Evolutionary conservation across 1,284 basidiomycete species (phyloP).

Genomic region (Cutaneotrichosporon dermatis): DNA sequence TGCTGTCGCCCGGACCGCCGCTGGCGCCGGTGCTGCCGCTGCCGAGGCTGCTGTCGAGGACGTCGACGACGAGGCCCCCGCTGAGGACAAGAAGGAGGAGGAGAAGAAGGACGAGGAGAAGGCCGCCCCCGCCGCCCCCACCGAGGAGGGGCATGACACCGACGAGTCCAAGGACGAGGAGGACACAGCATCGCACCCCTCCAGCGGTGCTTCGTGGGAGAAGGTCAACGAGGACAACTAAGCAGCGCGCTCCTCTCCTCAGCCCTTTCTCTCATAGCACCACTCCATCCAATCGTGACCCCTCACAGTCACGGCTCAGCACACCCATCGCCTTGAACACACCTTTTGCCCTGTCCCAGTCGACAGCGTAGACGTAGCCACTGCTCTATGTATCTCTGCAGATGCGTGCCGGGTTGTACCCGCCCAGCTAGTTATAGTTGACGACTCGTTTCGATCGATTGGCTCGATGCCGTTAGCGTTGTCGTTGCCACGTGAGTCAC

Average conservation of each 20-base stretch:
- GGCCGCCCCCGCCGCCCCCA: background rate
- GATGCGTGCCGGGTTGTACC: background rate
- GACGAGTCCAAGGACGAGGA: constrained; percentile 4
- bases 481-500: too few species aligned
- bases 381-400: constrained; percentile 5
- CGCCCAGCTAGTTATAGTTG: too few species aligned
- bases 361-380: constrained; percentile 2
- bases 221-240: constrained; percentile 15
- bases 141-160: background rate
- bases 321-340: background rate
- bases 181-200: constrained; percentile 3
- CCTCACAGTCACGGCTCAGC: too few species aligned
- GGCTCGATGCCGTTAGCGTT: too few species aligned
- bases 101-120: constrained; percentile 7
- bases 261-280: too few species aligned
- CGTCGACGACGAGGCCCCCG: constrained; percentile 1
- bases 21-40: constrained; percentile 6
- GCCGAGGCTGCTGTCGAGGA: constrained; percentile 3
- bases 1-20: background rate
- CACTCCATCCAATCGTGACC: too few species aligned
- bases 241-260: background rate
- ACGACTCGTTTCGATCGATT: too few species aligned
- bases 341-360: background rate
- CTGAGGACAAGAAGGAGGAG: constrained; percentile 6
- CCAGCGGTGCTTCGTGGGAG: constrained; percentile 20